These are phyloP conservation scores for Echinochloa phyllopogon DNA, from an alignment of 176 grass and related monocot species.

Conservation along the genomic window DNA sequence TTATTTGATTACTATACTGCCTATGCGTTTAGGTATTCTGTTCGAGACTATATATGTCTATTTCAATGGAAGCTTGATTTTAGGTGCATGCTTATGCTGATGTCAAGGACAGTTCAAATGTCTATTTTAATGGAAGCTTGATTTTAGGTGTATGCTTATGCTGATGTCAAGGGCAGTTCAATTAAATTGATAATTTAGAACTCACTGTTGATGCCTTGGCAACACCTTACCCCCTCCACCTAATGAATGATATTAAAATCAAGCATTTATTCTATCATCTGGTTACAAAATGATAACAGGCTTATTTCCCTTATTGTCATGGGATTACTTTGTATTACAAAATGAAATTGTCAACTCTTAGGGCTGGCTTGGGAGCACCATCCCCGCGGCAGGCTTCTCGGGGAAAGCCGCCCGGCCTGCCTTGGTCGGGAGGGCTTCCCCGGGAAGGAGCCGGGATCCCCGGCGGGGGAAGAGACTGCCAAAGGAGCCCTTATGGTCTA, in stretches of 20 bases:
- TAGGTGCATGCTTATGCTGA: neutral
- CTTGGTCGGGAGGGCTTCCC: too few species aligned
- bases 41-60: neutral
- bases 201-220: neutral
- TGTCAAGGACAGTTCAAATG: neutral
- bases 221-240: constrained; percentile 18
- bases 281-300: neutral
- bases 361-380: too few species aligned
- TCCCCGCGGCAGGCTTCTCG: too few species aligned
- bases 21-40: neutral
- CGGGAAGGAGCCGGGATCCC: too few species aligned
- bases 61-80: neutral
- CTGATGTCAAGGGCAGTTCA: neutral
- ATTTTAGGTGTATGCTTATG: constrained; percentile 4
- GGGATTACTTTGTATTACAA: neutral
- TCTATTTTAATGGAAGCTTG: too few species aligned
- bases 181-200: neutral
- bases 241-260: neutral
- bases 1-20: neutral
- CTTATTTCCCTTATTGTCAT: neutral
- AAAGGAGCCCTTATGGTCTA: neutral
- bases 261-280: neutral
- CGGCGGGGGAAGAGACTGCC: too few species aligned
- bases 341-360: neutral
- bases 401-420: too few species aligned